A percentile compares a stretch with the other conserved stretches of the same genome.
Conservation (phyloP, 352 stramenopile genomes). For the Phytophthora pinifolia region DNA sequence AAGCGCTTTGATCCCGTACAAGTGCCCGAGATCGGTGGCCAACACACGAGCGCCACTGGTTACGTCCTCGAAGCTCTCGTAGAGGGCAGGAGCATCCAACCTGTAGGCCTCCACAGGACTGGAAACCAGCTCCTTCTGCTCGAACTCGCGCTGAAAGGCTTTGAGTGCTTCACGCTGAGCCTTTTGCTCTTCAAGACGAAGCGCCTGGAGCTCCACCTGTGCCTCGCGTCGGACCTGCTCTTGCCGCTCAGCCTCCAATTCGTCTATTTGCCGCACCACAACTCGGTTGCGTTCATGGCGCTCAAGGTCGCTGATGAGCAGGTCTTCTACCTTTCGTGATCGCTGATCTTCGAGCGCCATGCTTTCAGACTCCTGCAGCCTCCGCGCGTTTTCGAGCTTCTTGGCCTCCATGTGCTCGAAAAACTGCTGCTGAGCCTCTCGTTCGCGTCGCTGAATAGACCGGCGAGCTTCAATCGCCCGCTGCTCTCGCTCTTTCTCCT, state of each 20-base stretch:
- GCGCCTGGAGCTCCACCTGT: slow-evolving; percentile 50
- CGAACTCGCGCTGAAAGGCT: slow-evolving; percentile 57
- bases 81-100: slow-evolving; percentile 44
- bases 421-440: slow-evolving; percentile 46
- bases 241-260: slow-evolving; percentile 49
- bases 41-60: slow-evolving; percentile 36
- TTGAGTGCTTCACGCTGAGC: slow-evolving; percentile 59
- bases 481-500: slow-evolving; percentile 37
- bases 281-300: slow-evolving; percentile 36
- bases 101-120: slow-evolving; percentile 59
- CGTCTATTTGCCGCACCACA: slow-evolving; percentile 43
- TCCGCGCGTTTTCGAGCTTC: slow-evolving; percentile 38
- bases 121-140: slow-evolving; percentile 61
- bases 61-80: slow-evolving; percentile 40
- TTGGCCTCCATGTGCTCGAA: slow-evolving; percentile 66
- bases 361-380: slow-evolving; percentile 42
- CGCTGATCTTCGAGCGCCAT: slow-evolving; percentile 62
- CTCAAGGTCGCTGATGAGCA: slow-evolving; percentile 29
- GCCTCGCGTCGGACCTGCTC: slow-evolving; percentile 44
- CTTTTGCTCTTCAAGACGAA: slow-evolving; percentile 47
- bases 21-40: slow-evolving; percentile 52
- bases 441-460: slow-evolving; percentile 47
- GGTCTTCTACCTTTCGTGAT: slow-evolving; percentile 50
- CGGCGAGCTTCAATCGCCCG: slow-evolving; percentile 37
- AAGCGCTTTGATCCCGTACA: slow-evolving; percentile 56